Evolutionary conservation across 1,284 basidiomycete genomes (phyloP).

Genomic region (Puccinia horiana): DNA sequence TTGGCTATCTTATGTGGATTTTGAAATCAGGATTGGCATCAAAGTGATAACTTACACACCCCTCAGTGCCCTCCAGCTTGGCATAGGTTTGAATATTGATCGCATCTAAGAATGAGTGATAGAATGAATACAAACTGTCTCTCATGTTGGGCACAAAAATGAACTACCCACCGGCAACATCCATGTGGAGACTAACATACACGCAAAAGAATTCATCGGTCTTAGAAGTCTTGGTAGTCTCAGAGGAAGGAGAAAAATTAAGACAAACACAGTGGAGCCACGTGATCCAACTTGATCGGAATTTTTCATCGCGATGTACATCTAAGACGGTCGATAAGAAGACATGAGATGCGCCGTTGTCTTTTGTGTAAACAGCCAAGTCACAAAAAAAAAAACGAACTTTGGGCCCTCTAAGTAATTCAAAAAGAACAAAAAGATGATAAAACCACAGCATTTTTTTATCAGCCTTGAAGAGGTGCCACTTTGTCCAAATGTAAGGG

Average conservation of each 20-base stretch:
- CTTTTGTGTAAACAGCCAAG: neutral
- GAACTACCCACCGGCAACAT: slow-evolving; percentile 52
- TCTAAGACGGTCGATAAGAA: slow-evolving; percentile 50
- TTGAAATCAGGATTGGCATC: neutral
- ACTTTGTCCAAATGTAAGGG: neutral
- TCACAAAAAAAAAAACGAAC: neutral
- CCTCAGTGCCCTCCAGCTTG: slow-evolving; percentile 31
- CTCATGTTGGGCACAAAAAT: neutral
- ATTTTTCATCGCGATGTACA: slow-evolving; percentile 56
- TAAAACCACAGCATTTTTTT: neutral
- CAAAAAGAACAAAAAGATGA: neutral
- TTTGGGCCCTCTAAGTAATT: neutral
- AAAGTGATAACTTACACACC: slow-evolving; percentile 48
- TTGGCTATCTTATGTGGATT: too few relatives aligned
- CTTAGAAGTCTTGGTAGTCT: neutral
- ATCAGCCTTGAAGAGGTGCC: neutral
- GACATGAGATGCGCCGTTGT: neutral
- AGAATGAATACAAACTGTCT: neutral
- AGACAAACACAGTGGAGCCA: slow-evolving; percentile 52
- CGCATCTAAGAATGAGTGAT: slow-evolving; percentile 49
- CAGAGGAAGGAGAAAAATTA: neutral
- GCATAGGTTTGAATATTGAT: slow-evolving; percentile 57
- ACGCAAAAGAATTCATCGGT: neutral
- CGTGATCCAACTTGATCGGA: slow-evolving; percentile 51
- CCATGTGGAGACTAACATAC: slow-evolving; percentile 55